These are phyloP conservation scores for Ramalina peruviana DNA, from an alignment of 495 filamentous ascomycete species.

Conservation along the genomic window DNA sequence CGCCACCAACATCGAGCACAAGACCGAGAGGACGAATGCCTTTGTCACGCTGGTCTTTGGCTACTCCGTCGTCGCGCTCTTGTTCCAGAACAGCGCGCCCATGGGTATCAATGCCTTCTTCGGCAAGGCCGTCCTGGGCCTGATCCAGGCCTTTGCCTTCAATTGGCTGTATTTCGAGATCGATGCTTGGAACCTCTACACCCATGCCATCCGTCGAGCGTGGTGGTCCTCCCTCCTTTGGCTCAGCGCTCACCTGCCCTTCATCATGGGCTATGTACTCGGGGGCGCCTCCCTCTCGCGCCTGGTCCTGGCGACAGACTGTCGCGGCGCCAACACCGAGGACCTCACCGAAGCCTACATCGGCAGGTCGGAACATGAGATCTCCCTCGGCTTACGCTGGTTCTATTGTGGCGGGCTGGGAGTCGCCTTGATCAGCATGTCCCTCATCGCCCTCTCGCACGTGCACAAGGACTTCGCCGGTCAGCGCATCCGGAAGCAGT, in stretches of 20 bases:
- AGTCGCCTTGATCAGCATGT: slow-evolving; percentile 37
- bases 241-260: slow-evolving; percentile 33
- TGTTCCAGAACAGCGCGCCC: slow-evolving; percentile 36
- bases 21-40: slow-evolving; percentile 41
- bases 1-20: slow-evolving; percentile 47
- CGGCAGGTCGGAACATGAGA: slow-evolving; percentile 26
- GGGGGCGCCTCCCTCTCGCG: slow-evolving; percentile 35
- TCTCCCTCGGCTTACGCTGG: slow-evolving; percentile 36
- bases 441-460: slow-evolving; percentile 29
- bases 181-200: slow-evolving; percentile 37
- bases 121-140: slow-evolving; percentile 1
- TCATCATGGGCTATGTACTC: slow-evolving; percentile 45
- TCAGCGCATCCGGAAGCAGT: slow-evolving; percentile 31
- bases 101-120: slow-evolving; percentile 35
- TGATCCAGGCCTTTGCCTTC: slow-evolving; percentile 41
- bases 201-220: slow-evolving; percentile 41
- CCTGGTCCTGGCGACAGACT: slow-evolving; percentile 41
- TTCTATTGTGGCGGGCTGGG: slow-evolving; percentile 45
- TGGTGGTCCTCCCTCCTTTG: slow-evolving; percentile 23
- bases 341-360: slow-evolving; percentile 32
- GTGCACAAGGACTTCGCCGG: slow-evolving; percentile 27
- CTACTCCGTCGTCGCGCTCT: slow-evolving; percentile 40
- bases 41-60: slow-evolving; percentile 49
- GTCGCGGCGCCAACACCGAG: slow-evolving; percentile 24
- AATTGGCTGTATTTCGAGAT: slow-evolving; percentile 55